Base-by-base conservation (phyloP, 805 yeast genomes). In the Ogataea pilisensis region DNA sequence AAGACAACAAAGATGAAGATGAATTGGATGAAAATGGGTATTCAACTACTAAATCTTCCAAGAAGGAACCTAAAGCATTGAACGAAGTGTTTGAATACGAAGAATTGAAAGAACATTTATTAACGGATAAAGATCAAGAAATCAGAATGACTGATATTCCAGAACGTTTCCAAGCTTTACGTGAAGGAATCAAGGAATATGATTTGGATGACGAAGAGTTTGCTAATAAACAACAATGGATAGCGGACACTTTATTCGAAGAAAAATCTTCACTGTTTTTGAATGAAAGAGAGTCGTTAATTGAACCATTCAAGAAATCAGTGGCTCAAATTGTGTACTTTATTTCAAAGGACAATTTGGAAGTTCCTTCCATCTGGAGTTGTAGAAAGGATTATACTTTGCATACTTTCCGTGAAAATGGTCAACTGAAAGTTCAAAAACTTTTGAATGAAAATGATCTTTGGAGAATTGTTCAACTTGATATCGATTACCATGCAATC, bases 321-420 rank as follows among this genome's bases (percentile, higher is more conserved):
- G 85, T 93, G 6, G 76, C 78, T 11, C 80, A 75, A 63, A 86
- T 73, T 34, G 82, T 76, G 54, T 85, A 72, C 56, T 89, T 80
- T 49, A 68, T 93, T 24, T 72, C 89, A 12, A 79, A 78, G 52
- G 95, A 90, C 36, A 73, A 81, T 43, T 73, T 84, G 48, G 99
- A 93, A 60, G 96, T 91, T 5, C 98, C 99, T 9, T 86, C 89
- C 54, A 89, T 93, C 45, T 89, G 95, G 85, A 85, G 89, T 20
- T 95, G 89, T 58, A 85, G 98, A 61, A 85, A 95, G 64, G 98
- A 93, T 63, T 88, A 85, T 58, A 69, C 88, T 16, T 66, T 85
- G 44, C 70, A 70, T 52, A 75, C 86, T 8, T 72, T 72, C 31
- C 52, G 58, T 22, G 61, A 53, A 34, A 61, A 61, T 29, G 68